Evolutionary conservation across 2,329 filamentous ascomycete species (phyloP), one percentile per base, ranked within the genome.

Genomic region (Anisogramma anomala): DNA sequence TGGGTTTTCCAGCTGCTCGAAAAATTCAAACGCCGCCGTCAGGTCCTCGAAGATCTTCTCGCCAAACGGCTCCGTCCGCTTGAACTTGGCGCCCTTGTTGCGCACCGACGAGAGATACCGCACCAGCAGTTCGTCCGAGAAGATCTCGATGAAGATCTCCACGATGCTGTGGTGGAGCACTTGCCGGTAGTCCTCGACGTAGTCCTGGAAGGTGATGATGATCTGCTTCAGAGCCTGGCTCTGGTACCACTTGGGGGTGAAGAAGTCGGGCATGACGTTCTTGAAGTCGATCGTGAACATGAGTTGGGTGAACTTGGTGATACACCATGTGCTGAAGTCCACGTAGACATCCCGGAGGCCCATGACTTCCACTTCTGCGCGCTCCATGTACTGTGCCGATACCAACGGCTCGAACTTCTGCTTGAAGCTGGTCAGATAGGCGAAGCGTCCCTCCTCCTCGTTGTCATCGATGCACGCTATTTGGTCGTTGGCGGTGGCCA

Each of bases 381-480:
- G 76, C 50, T 85, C 77, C 58, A 86, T 71, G 62, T 94, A 95
- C 46, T 79, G 77, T 17, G 83, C 76, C 36, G 84, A 82, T 33
- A 95, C 84, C 25, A 91, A 69, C 2, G 83, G 72, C 56, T 85
- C 82, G 56, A 93, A 82, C 55, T 91, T 85, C 52, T 80, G 77
- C 52, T 79, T 79, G 74, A 95, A 95, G 54, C 82, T 81, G 3
- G 84, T 81, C 36, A 96, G 72, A 64, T 95, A 95, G 22, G 83
- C 84, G 19, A 83, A 67, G 23, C 82, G 78, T 45, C 75, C 77
- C 39, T 79, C 77, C 39, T 84, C 82, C 47, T 85, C 82, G 50
- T 82, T 82, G 56, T 96, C 93, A 59, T 96, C 91, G 55, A 98
- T 94, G 61, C 87, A 95, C 42, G 88, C 88, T 58, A 98, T 96